Conservation (phyloP, 306 rosid genomes). For the Malus asiatica region DNA sequence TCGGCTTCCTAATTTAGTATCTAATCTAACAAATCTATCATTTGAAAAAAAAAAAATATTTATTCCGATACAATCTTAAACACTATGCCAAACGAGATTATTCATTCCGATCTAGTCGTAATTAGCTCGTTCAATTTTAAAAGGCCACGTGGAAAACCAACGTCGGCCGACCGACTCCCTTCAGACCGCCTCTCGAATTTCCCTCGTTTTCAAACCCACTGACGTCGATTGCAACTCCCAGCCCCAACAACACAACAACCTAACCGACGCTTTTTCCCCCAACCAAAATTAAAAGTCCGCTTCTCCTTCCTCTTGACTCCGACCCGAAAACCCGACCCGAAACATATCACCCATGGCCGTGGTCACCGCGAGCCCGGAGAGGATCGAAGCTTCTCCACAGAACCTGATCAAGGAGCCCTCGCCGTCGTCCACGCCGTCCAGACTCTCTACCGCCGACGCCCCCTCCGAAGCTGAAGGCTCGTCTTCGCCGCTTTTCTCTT, state of each 20-base stretch:
- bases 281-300: not conserved
- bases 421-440: slow-evolving; percentile 12
- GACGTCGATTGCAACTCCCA: slow-evolving; percentile 2
- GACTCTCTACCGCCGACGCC: slow-evolving; percentile 19
- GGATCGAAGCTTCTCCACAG: slow-evolving; percentile 30
- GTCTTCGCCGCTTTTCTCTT: slow-evolving; percentile 7
- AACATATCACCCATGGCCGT: slow-evolving; percentile 23
- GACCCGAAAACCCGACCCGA: not conserved
- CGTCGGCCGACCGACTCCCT: not conserved
- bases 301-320: not conserved
- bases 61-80: too few species aligned
- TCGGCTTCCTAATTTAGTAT: too few species aligned
- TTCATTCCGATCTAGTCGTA: too few species aligned
- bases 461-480: slow-evolving; percentile 23
- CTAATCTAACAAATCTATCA: too few species aligned
- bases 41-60: too few species aligned
- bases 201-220: not conserved
- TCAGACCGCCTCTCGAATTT: not conserved
- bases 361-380: slow-evolving; percentile 18
- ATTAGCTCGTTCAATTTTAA: too few species aligned
- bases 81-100: too few species aligned
- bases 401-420: slow-evolving; percentile 29
- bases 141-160: slow-evolving; percentile 4
- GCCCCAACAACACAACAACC: not conserved
- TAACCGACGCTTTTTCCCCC: not conserved